Base-by-base conservation (phyloP, 345 rosid genomes). In the Salix caprea region DNA sequence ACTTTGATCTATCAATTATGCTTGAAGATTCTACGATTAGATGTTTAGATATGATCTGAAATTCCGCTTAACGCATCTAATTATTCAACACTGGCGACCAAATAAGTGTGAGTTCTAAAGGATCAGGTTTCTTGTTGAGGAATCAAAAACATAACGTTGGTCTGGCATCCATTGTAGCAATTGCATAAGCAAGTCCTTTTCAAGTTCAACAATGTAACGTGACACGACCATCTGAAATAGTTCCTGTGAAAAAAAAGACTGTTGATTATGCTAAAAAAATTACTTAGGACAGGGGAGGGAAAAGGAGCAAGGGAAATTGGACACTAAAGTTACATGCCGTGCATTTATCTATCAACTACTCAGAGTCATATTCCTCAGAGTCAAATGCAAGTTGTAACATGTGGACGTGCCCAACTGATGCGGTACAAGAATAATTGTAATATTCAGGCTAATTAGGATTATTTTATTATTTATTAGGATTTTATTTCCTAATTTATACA, bases 161-260 rank as follows among this genome's bases (percentile, higher is more conserved):
- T n/a, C 91, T 19, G 95, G 81, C 97, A 92, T 95, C 99, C 99
- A 95, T 30, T 87, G 90, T 65, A 95, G 85, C 77, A 95, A 89
- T 26, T 92, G 91, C 58, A 91, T 84, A 66, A 94, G 95, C 80
- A 92, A 76, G 50, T 89, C 97, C 77, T 89, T 94, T 78, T 94
- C 91, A 1, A 91, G 88, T 71, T 84, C 78, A 6, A 80, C 81
- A 69, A 88, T 85, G 79, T 85, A 91, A 24, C 91, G 87, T 9
- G 90, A 81, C 32, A 91, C 69, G 4, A 88, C 91, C 77, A 81
- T 80, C 75, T 89, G 79, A 82, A 92, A 94, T 68, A 86, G 76
- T 82, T 85, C 90, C 97, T 94, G 15, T 10, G 16, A 65, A 78
- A 79, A 39, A 48, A 67, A 72, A 26, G 73, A 67, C 44, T 75